These are phyloP conservation scores for Phytophthora quininea DNA, from an alignment of 352 stramenopile genomes.

Conservation along the genomic window DNA sequence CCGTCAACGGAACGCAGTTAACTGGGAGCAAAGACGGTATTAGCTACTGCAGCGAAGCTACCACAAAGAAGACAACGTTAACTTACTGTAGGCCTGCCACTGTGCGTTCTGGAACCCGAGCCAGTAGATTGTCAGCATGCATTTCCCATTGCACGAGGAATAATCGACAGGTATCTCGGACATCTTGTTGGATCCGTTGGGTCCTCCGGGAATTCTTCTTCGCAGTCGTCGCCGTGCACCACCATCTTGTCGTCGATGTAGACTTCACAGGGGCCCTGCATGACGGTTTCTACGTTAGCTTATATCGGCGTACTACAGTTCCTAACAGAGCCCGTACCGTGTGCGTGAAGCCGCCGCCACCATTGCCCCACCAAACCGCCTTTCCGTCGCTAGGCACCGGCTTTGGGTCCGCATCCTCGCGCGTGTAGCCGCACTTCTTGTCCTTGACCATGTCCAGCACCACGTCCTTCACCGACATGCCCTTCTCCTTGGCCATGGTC, in stretches of 20 bases:
- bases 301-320: background rate
- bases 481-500: constrained; percentile 34
- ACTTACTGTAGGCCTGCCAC: constrained; percentile 56
- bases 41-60: constrained; percentile 7
- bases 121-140: constrained; percentile 55
- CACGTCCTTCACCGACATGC: constrained; percentile 38
- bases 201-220: constrained; percentile 35
- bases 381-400: constrained; percentile 38
- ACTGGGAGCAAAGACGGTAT: background rate
- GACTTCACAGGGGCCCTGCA: constrained; percentile 49
- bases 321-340: constrained; percentile 1
- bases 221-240: constrained; percentile 43
- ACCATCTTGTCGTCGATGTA: constrained; percentile 53
- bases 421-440: constrained; percentile 42
- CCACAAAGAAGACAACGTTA: constrained; percentile 23
- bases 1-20: constrained; percentile 11
- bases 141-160: constrained; percentile 42
- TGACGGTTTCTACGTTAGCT: constrained; percentile 1
- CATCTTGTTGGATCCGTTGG: constrained; percentile 17
- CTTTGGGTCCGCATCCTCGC: constrained; percentile 31
- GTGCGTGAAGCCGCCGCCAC: constrained; percentile 38
- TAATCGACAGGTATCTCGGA: constrained; percentile 45
- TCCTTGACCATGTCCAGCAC: constrained; percentile 39
- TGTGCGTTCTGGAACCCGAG: constrained; percentile 42
- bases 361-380: constrained; percentile 36